phyloP scores from a whole-genome alignment of 495 filamentous ascomycete species.

The Talaromyces borbonicus region DNA sequence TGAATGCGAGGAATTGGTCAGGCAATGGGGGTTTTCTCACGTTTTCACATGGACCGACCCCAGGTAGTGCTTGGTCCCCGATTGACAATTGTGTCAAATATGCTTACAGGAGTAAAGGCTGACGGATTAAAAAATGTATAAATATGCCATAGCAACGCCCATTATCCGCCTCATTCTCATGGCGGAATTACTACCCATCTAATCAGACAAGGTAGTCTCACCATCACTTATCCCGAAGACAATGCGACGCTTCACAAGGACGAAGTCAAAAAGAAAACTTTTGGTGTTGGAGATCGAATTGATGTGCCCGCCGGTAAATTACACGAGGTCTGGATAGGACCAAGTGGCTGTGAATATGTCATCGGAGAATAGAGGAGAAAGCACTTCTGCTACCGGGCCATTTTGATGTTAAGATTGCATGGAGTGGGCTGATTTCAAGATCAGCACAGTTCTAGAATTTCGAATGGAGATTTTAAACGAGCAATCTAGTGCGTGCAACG shows the following conservation, averaged over 20 bases:
- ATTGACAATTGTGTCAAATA: not conserved
- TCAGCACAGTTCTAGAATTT: not conserved
- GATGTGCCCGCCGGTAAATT: slow-evolving; percentile 62
- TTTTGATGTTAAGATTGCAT: too few species aligned
- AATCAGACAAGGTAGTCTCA: slow-evolving; percentile 60
- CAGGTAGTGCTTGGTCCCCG: slow-evolving; percentile 35
- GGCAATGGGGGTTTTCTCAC: slow-evolving; percentile 63
- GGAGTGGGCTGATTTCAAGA: not conserved
- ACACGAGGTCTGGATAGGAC: slow-evolving; percentile 81
- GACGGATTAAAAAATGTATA: not conserved
- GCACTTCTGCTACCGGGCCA: too few species aligned
- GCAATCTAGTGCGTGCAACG: too few species aligned
- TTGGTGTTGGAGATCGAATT: slow-evolving; percentile 56
- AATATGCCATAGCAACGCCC: slow-evolving; percentile 41
- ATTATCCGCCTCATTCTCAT: slow-evolving; percentile 72
- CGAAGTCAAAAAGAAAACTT: slow-evolving; percentile 50
- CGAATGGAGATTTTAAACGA: too few species aligned
- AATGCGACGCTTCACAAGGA: slow-evolving; percentile 27
- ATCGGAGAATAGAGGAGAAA: slow-evolving; percentile 66
- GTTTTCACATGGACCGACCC: slow-evolving; percentile 79
- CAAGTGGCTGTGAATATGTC: slow-evolving; percentile 71
- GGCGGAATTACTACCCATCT: slow-evolving; percentile 62
- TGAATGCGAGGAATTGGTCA: slow-evolving; percentile 55
- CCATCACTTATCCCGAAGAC: slow-evolving; percentile 65
- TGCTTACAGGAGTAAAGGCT: not conserved